Evolutionary conservation across 306 rosid genomes (phyloP).

Genomic region (Calophaca sinica): DNA sequence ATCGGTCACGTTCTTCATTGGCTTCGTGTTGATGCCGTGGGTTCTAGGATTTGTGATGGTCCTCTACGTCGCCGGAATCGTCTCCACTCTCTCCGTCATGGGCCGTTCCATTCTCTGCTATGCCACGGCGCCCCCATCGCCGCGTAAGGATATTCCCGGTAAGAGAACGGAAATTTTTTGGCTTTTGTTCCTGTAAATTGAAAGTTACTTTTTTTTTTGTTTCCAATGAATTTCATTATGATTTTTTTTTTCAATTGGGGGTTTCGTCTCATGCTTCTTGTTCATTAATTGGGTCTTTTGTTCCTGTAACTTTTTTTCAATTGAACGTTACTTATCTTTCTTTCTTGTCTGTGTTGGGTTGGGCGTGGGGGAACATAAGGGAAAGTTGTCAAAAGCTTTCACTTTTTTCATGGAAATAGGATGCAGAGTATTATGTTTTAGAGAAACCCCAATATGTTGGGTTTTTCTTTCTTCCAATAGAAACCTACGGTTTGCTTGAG

Average conservation of each 20-base stretch:
- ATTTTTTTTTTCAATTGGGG: not conserved
- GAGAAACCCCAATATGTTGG: not conserved
- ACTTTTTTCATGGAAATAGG: not conserved
- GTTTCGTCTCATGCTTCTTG: not conserved
- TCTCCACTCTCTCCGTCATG: constrained; percentile 64
- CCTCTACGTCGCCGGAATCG: constrained; percentile 81
- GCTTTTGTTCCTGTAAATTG: too few relatives aligned
- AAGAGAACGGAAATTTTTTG: not conserved
- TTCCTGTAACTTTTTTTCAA: too few relatives aligned
- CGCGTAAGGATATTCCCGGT: constrained; percentile 78
- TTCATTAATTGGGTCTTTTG: too few relatives aligned
- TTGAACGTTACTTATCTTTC: too few relatives aligned
- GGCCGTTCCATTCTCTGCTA: constrained; percentile 76
- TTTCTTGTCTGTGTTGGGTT: not conserved
- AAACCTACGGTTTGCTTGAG: too few relatives aligned
- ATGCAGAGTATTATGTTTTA: not conserved
- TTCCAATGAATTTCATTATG: too few relatives aligned
- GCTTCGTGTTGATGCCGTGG: constrained; percentile 96
- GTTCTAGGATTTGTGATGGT: constrained; percentile 76
- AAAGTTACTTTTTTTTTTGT: not conserved
- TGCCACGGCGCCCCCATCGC: constrained; percentile 51
- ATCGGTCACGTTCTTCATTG: constrained; percentile 90
- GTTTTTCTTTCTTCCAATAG: not conserved
- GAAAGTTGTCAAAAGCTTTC: constrained; percentile 1
- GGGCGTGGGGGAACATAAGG: not conserved